A percentile compares a stretch with the other conserved stretches of the same genome.
phyloP scores from a whole-genome alignment of 768 basidiomycete species.

The Chalciporus piperatus region DNA sequence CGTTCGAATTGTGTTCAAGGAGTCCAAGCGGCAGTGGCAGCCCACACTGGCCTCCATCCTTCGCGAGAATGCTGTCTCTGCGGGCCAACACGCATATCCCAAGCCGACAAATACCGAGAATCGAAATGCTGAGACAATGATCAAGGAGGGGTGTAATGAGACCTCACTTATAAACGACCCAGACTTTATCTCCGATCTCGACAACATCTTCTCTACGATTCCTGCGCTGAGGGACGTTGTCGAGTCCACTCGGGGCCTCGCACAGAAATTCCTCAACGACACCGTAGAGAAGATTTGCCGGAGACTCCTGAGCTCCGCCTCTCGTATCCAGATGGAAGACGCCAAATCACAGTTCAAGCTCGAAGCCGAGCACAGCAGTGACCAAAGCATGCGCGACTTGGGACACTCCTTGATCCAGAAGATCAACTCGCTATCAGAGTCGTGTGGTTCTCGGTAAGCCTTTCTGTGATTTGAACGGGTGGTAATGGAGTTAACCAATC shows the following conservation, averaged over 20 bases:
- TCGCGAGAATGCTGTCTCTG: slow-evolving; percentile 5
- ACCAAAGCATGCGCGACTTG: slow-evolving; percentile 15
- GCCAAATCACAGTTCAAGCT: slow-evolving; percentile 9
- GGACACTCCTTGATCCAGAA: slow-evolving; percentile 15
- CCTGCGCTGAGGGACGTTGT: slow-evolving; percentile 19
- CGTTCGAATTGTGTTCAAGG: slow-evolving; percentile 13
- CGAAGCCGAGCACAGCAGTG: slow-evolving; percentile 11
- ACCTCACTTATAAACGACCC: slow-evolving; percentile 18
- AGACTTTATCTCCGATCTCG: slow-evolving; percentile 24
- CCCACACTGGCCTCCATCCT: slow-evolving; percentile 16
- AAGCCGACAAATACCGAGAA: slow-evolving; percentile 13
- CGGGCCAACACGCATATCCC: neutral
- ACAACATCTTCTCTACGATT: slow-evolving; percentile 5
- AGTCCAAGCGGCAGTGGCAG: slow-evolving; percentile 12
- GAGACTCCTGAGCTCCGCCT: slow-evolving; percentile 6
- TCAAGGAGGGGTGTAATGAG: slow-evolving; percentile 22
- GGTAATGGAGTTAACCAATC: neutral
- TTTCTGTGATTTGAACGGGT: neutral
- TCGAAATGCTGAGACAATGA: slow-evolving; percentile 15
- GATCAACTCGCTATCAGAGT: slow-evolving; percentile 17
- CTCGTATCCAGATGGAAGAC: slow-evolving; percentile 19
- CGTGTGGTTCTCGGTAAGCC: slow-evolving; percentile 17
- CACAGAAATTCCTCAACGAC: slow-evolving; percentile 16
- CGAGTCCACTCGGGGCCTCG: slow-evolving; percentile 11
- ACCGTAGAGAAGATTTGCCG: slow-evolving; percentile 20